Base-by-base conservation (phyloP, 441 rosid genomes). In the Isatis lusitanica region DNA sequence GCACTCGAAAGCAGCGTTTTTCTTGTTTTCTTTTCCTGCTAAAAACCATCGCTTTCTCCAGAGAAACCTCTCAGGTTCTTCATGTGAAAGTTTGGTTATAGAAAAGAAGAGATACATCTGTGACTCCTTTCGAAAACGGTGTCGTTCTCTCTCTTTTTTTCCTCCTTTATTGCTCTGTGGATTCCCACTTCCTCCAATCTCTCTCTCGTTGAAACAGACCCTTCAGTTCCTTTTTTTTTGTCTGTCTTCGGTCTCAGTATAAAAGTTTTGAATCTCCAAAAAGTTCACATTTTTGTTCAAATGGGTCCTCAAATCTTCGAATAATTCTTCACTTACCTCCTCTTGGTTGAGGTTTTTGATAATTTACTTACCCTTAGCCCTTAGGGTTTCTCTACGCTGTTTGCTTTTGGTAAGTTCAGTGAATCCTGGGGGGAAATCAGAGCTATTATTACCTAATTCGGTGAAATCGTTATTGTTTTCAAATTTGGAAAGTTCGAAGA, bases 11-110 rank as follows among this genome's bases (percentile, higher is more conserved):
- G 42, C n/a, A 40, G 38, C n/a, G 55, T 30, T 11, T n/a, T 35
- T 8, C 33, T 51, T 66, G 40, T 24, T 40, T 52, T n/a, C 46
- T 26, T n/a, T 24, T 55, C 50, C 61, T 50, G 62, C 43, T 51
- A 66, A 52, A 66, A 51, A 51, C 77, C 55, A 53, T 82, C 80
- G 63, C 80, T 84, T 82, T 89, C 88, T 67, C 31, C 77, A 43
- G 70, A 67, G 47, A 21, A 39, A 48, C 63, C 75, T 5, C 55
- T 66, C 63, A 82, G 84, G 78, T 80, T 60, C 77, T 51, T 72
- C 91, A 85, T 87, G 94, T 85, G 89, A 88, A 64, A 86, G 86
- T 82, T 81, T 81, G 84, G 83, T 63, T 9, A 1, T 71, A 12
- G 66, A 28, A 48, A 38, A 42, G 18, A 30, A 52, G 33, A 21